Evolutionary conservation across 768 basidiomycete species (phyloP).

Genomic region (Leucosporidium scottii): DNA sequence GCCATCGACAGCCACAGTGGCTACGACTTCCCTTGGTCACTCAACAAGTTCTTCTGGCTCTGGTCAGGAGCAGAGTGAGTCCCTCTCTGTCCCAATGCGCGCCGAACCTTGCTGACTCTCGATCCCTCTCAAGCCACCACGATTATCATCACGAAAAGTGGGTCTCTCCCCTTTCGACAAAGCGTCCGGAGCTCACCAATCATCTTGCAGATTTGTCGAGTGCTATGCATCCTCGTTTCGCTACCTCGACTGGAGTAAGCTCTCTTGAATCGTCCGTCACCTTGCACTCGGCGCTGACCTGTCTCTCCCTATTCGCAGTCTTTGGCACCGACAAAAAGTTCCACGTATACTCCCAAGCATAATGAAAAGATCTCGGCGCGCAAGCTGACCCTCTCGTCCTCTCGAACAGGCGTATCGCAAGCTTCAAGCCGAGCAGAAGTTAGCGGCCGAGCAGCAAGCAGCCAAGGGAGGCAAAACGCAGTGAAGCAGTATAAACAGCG

Average conservation of each 20-base stretch:
- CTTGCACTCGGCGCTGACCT: too few species aligned
- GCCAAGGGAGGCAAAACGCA: too few species aligned
- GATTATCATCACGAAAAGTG: conserved; percentile 84
- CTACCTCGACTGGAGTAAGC: not conserved
- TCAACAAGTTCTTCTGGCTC: conserved; percentile 84
- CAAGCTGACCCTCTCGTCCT: too few species aligned
- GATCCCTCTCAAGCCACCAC: too few species aligned
- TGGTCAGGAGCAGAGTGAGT: conserved; percentile 61
- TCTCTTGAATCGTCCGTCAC: too few species aligned
- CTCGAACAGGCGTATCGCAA: too few species aligned
- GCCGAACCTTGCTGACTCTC: too few species aligned
- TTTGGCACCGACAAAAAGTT: not conserved
- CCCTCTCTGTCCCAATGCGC: too few species aligned
- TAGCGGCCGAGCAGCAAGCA: too few species aligned
- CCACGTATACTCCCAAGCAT: not conserved
- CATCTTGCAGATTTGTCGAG: not conserved
- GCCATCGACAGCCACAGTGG: conserved; percentile 96
- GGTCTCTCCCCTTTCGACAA: not conserved
- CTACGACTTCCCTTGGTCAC: conserved; percentile 89
- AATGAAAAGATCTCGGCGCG: too few species aligned
- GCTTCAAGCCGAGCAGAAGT: too few species aligned
- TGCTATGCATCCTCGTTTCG: conserved; percentile 39
- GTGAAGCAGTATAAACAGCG: too few species aligned
- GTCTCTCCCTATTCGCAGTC: not conserved
- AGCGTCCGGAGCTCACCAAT: not conserved